Evolutionary conservation across 2,329 filamentous ascomycete species (phyloP), one percentile per base, ranked within the genome.

Genomic region (Trichoderma sp.): DNA sequence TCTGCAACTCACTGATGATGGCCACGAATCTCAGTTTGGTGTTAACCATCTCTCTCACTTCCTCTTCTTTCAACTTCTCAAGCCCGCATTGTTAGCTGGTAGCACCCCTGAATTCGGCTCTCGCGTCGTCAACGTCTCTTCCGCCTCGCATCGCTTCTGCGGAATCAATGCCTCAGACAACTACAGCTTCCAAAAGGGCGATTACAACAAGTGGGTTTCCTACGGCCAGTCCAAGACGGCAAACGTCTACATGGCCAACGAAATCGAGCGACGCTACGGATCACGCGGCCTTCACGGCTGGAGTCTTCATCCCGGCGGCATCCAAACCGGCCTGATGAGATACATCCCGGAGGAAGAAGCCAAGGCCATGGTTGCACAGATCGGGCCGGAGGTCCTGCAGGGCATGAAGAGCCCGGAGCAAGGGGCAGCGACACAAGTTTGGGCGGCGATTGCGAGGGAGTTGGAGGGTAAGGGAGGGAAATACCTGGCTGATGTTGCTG

Each of bases 141-240:
- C 74, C 8, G 33, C 74, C 14, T 11, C 60, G 14, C 74, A 75
- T 7, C 74, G 74, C 3, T 4, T 62, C 8, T 6, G 18, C 24
- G 68, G 68, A 11, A 18, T 75, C 24, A 33, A 56, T 35, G 60
- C 56, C 12, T 72, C 73, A 1, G 75, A 76, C 65, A 76, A 78
- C 71, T 77, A 78, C 45, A 78, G 79, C 53, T 76, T 80, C 41
- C 74, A 79, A 11, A 75, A 77, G 45, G 75, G 53, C n/a, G 35
- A n/a, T 3, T 79, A 78, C 69, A 24, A 83, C 24, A 82, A 81
- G 0, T 83, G 80, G 78, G 68, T 75, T 3, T 82, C 85, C 1
- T 90, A 90, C 77, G 85, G 82, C 0, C 85, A 88, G 77, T 82
- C 83, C 71, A 91, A 90, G 79, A 83, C 84, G 2, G 87, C 88